Percentiles rank a stretch among this genome's conserved stretches.
Conservation (phyloP, 495 filamentous ascomycete species). For the Pseudevernia furfuracea region DNA sequence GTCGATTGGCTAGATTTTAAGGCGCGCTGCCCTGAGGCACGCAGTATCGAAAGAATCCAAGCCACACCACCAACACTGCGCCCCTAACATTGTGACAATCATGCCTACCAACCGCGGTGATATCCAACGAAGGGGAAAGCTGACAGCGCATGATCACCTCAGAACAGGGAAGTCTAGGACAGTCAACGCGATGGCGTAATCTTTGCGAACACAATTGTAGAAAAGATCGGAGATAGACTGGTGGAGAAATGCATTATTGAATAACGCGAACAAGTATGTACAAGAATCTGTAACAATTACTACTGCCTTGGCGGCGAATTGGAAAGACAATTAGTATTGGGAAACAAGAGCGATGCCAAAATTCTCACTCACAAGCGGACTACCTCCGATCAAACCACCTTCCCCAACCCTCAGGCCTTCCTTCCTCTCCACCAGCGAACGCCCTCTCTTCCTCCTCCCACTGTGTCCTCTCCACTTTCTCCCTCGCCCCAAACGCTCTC, state of each 20-base stretch:
- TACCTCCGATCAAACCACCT: slow-evolving; percentile 22
- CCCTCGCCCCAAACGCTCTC: slow-evolving; percentile 58
- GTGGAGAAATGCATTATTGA: background rate
- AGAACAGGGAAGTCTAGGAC: background rate
- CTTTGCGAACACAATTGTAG: background rate
- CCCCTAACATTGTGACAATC: too few relatives aligned
- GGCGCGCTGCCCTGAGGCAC: background rate
- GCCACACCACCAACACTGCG: background rate
- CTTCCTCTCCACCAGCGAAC: slow-evolving; percentile 45
- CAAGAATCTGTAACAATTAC: background rate
- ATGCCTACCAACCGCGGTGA: background rate
- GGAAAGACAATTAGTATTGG: background rate
- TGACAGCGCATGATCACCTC: background rate
- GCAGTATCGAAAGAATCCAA: background rate
- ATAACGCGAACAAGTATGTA: background rate
- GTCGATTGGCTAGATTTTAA: background rate
- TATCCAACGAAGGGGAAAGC: slow-evolving; percentile 2
- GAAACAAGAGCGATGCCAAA: background rate
- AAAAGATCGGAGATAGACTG: background rate
- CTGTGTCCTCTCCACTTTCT: slow-evolving; percentile 49
- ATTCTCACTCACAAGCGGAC: background rate
- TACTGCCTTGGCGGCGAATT: background rate
- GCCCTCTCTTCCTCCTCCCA: slow-evolving; percentile 66
- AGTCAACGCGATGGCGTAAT: background rate
- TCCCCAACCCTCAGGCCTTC: slow-evolving; percentile 14